Evolutionary conservation across 257 asterid genomes (phyloP), one percentile per base, ranked within the genome.

Genomic region (Solanum sparsipilum): DNA sequence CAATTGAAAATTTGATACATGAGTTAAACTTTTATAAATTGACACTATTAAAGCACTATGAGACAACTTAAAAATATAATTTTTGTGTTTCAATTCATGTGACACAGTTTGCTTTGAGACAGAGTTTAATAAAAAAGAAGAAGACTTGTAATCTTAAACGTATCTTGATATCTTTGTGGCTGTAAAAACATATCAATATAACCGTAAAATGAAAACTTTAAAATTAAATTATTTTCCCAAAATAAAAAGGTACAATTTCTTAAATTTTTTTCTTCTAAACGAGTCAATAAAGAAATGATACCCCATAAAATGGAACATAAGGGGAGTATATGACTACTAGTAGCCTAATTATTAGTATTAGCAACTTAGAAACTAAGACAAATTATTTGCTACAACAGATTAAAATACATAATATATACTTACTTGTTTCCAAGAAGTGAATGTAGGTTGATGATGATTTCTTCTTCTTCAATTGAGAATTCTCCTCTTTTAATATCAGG

Each of bases 401-500:
- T 71, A 71, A 71, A 71, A 72, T 34, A 18, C 25, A 72, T 72
- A 29, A 67, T 67, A 67, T 60, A 23, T 67, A 67, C 38, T 70
- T 5, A 68, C 75, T 68, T 68, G 88, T 91, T 91, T 65, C 93
- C 93, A 2, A 88, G 84, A 65, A 73, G 20, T 34, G 87, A 87
- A 71, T 89, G 93, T n/a, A 91, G 92, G 78, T 67, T 82, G 76
- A 89, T 88, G 52, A 91, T 91, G 18, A 68, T 75, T 29, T 86
- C 75, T 73, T 91, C 92, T 71, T 91, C 92, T 71, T 91, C 91
- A 31, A 46, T 76, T 8, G 93, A 91, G 87, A 91, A 91, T 52
- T 73, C 83, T 35, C 93, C 93, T 79, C 93, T 86, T 68, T 91
- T 91, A 82, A 91, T 89, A 5, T 89, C 91, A 3, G 93, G 93